A percentile compares a stretch with the other conserved stretches of the same genome.
phyloP scores from a whole-genome alignment of 2,329 filamentous ascomycete species.

The Fusarium redolens region DNA sequence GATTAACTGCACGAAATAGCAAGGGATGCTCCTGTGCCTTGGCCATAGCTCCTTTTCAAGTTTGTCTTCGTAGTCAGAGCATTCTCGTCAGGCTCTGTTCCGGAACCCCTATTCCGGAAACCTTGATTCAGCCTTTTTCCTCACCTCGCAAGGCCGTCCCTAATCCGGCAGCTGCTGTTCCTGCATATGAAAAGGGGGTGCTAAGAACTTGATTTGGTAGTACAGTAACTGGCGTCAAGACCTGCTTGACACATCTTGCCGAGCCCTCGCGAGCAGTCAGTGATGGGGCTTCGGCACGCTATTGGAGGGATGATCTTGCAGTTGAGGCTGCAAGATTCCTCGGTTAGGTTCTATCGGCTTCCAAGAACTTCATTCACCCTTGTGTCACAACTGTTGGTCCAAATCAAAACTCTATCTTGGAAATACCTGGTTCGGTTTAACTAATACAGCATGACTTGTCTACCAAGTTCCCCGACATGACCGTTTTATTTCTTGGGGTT shows the following conservation, averaged over 20 bases:
- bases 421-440: background rate
- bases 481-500: background rate
- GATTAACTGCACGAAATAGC: background rate
- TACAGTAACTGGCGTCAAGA: background rate
- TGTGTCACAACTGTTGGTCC: background rate
- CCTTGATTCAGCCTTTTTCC: background rate
- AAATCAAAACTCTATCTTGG: background rate
- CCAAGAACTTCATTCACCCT: background rate
- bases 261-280: background rate
- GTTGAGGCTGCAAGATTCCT: background rate
- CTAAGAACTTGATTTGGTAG: background rate
- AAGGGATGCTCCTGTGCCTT: background rate
- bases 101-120: background rate
- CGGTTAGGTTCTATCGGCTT: background rate
- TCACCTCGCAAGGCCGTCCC: background rate
- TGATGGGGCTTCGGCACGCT: background rate
- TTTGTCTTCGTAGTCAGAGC: background rate
- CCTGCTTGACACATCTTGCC: background rate
- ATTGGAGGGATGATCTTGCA: background rate
- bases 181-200: background rate
- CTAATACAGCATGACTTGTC: background rate
- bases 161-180: background rate
- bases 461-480: background rate
- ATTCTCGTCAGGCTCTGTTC: background rate
- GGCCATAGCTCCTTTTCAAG: background rate